Evolutionary conservation across 1,284 basidiomycete genomes (phyloP), one percentile per base, ranked within the genome.

Genomic region (Ustilago tritici): DNA sequence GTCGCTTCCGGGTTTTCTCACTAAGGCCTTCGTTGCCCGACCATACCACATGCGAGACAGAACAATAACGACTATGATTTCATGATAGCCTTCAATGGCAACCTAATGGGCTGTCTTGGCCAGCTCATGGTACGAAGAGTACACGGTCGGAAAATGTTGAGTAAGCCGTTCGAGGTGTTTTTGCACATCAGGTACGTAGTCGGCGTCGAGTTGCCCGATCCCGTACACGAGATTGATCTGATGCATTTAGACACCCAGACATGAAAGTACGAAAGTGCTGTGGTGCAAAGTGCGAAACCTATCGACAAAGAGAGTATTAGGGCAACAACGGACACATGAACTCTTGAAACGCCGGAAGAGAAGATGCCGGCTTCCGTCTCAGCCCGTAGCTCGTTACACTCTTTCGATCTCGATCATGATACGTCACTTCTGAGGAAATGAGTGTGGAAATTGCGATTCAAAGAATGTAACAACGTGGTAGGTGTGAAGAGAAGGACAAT

Each of bases 201-300:
- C 12, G 14, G 7, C 19, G 23, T 65, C 61, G 15, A 65, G 17
- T 23, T 55, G 49, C 0, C 59, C 69, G 12, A 70, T 55, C 6
- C 69, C 69, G 31, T 70, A 65, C 40, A 28, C 23, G 23, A 28
- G 23, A 28, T 28, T 28, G 23, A 28, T 28, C 23, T 28, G 23
- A 3, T 28, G 23, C 23, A 28, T 28, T 28, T 28, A 3, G 3
- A 28, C 23, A 28, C 23, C 23, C 23, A 28, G 3, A 28, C 23
- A 28, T 28, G 2, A 28, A 28, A 3, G 23, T 28, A 28, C 23
- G 23, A 28, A 28, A 28, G 23, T 28, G 23, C 23, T 28, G 23
- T 28, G 3, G 23, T 28, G 23, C 23, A 28, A 28, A 28, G 23
- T 28, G 23, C 23, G 23, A 28, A 28, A 28, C 3, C 23, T 28